Evolutionary conservation across 306 rosid genomes (phyloP), one percentile per base, ranked within the genome.

Genomic region (Quercus robur): DNA sequence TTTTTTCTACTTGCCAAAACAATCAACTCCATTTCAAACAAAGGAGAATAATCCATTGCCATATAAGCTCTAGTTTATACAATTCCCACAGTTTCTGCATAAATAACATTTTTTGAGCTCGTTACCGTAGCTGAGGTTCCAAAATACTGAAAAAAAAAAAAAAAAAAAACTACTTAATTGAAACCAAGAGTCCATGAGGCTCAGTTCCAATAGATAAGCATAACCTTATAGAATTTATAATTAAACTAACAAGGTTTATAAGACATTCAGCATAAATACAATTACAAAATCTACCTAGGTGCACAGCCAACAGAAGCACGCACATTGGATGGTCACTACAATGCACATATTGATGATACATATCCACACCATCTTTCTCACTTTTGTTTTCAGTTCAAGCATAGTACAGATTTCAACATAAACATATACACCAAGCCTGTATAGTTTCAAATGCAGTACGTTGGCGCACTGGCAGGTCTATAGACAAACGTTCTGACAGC

Each of bases 401-500:
- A 84, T 2, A 75, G 80, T 56, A 69, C 20, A 14, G 26, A 46
- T 20, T 70, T 55, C 68, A 35, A 63, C 84, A 71, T 3, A 3
- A 59, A 76, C 38, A 33, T 80, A 71, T 12, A 26, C 75, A 83
- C 64, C 30, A 75, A 54, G 69, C 78, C 80, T 59, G 55, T 67
- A 23, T 35, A 1, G 56, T 62, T 85, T 94, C 90, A 93, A 73
- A 86, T 86, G 90, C 99, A 95, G 85, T 90, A 93, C 4, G 93
- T 75, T 46, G 99, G 96, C 81, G 76, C 71, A 51, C 71, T 87
- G 30, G 80, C 73, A 7, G 94, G 93, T 49, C 83, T 82, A 76
- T 95, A 95, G 51, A 93, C 87, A 18, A 95, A 95, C 75, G 97
- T 85, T 83, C 88, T 81, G 72, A 95, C 89, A 0, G 86, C 78